Evolutionary conservation across 768 basidiomycete species (phyloP).

Genomic region (Cystoderma amianthinum): DNA sequence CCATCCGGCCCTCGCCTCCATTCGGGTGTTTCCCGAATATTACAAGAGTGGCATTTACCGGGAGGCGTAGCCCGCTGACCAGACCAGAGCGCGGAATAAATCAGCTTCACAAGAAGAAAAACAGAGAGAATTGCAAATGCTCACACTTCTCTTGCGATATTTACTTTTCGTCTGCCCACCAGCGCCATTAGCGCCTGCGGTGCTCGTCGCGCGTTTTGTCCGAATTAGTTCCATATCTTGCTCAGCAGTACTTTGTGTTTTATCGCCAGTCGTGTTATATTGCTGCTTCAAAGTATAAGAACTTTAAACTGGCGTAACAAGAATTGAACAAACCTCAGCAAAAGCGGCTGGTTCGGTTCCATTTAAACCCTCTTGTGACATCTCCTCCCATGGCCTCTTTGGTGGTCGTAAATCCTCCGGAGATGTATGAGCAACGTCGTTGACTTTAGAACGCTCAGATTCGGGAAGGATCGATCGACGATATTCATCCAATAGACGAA

Average conservation of each 20-base stretch:
- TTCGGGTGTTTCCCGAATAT: slow-evolving; percentile 84
- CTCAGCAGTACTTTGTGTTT: slow-evolving; percentile 61
- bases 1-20: slow-evolving; percentile 84
- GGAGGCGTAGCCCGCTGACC: slow-evolving; percentile 76
- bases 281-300: neutral
- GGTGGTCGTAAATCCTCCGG: slow-evolving; percentile 55
- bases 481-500: slow-evolving; percentile 60
- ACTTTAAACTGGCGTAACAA: neutral
- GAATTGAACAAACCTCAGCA: slow-evolving; percentile 22
- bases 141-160: slow-evolving; percentile 80
- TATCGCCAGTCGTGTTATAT: slow-evolving; percentile 10
- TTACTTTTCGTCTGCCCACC: slow-evolving; percentile 65
- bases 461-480: slow-evolving; percentile 35
- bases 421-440: slow-evolving; percentile 20
- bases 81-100: slow-evolving; percentile 22
- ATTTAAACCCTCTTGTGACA: slow-evolving; percentile 37
- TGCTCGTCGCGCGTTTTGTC: slow-evolving; percentile 70
- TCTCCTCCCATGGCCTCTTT: slow-evolving; percentile 78
- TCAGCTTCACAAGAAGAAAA: slow-evolving; percentile 7
- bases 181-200: slow-evolving; percentile 43
- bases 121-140: slow-evolving; percentile 19
- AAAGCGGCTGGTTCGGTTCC: slow-evolving; percentile 16
- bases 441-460: slow-evolving; percentile 23
- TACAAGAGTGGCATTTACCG: slow-evolving; percentile 83
- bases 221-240: slow-evolving; percentile 84